These are phyloP conservation scores for Coprinellus aureogranulatus DNA, from an alignment of 768 basidiomycete genomes.

Conservation along the genomic window DNA sequence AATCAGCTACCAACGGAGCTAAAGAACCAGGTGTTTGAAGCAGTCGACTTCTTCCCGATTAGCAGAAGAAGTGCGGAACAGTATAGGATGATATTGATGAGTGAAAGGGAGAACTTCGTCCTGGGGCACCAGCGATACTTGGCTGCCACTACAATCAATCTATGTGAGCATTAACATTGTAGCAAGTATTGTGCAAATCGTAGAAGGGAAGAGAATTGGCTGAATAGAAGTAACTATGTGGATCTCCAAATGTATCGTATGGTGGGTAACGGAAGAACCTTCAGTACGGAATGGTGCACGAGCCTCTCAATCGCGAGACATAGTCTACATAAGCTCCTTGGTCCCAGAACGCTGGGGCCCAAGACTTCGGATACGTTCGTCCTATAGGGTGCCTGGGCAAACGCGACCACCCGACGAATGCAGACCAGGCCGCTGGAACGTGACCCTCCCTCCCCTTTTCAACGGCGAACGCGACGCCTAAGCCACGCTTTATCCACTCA, in stretches of 20 bases:
- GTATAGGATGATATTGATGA: slow-evolving; percentile 27
- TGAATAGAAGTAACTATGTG: too few relatives aligned
- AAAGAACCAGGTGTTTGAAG: slow-evolving; percentile 17
- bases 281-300: too few relatives aligned
- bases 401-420: slow-evolving; percentile 1
- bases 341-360: neutral
- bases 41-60: slow-evolving; percentile 26
- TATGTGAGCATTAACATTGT: neutral
- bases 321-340: neutral
- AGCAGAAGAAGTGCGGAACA: slow-evolving; percentile 25
- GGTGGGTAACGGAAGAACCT: too few relatives aligned
- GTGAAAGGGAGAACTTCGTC: slow-evolving; percentile 27
- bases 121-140: slow-evolving; percentile 5
- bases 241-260: too few relatives aligned
- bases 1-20: slow-evolving; percentile 25
- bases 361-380: neutral
- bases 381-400: neutral
- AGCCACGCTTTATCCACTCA: neutral
- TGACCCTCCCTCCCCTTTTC: neutral
- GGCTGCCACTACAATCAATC: neutral
- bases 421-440: neutral
- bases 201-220: too few relatives aligned
- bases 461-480: neutral
- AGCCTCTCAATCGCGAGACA: neutral
- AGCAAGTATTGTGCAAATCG: too few relatives aligned